A percentile compares a stretch with the other conserved stretches of the same genome.
phyloP scores from a whole-genome alignment of 163 green algal species.

The Chloromonas sp. region DNA sequence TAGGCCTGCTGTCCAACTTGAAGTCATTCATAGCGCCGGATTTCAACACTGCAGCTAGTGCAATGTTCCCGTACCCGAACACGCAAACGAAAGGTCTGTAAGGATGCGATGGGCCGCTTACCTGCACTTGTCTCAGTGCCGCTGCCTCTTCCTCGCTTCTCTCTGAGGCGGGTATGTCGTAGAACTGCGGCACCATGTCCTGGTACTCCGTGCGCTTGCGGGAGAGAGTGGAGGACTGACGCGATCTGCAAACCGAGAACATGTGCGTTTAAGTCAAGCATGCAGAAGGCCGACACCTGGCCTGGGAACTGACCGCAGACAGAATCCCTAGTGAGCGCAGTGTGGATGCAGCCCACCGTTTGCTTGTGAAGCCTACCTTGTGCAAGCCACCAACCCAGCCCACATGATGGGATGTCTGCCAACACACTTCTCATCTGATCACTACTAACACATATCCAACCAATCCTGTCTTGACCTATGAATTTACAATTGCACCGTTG shows the following conservation, averaged over 20 bases:
- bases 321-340: no score
- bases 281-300: background rate
- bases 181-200: slow-evolving; percentile 77
- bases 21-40: no score
- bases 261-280: background rate
- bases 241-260: slow-evolving; percentile 24
- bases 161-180: slow-evolving; percentile 61
- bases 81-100: no score
- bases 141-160: slow-evolving; percentile 69
- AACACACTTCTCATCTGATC: background rate
- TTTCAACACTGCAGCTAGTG: no score
- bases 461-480: no score
- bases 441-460: no score
- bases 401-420: background rate
- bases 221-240: slow-evolving; percentile 49
- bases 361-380: background rate
- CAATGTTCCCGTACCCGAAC: no score
- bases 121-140: slow-evolving; percentile 62
- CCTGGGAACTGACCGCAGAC: background rate
- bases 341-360: no score
- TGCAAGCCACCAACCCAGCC: background rate
- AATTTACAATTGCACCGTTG: no score
- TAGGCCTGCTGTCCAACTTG: no score
- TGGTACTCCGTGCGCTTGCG: slow-evolving; percentile 78
- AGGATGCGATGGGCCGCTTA: no score